A percentile compares a stretch with the other conserved stretches of the same genome.
Conservation (phyloP, 192 early-diverging fungal genomes). For the Obelidium mucronatum region DNA sequence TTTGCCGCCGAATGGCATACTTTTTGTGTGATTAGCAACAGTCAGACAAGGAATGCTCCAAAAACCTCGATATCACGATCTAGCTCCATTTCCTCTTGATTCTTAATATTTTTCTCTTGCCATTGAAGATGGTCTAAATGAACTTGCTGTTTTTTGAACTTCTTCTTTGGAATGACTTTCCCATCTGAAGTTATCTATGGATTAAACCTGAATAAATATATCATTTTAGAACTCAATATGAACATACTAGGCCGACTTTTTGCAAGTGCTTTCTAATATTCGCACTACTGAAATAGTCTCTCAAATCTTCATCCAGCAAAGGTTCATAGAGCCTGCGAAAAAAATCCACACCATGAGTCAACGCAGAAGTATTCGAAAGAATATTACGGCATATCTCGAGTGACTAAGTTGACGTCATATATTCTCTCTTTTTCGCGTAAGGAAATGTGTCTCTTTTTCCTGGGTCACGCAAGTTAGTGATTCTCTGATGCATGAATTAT, state of each 20-base stretch:
- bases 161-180: slow-evolving; percentile 50
- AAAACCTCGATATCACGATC: slow-evolving; percentile 62
- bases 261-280: slow-evolving; percentile 55
- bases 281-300: slow-evolving; percentile 63
- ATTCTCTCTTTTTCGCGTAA: slow-evolving; percentile 52
- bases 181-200: slow-evolving; percentile 56
- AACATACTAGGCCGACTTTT: slow-evolving; percentile 57
- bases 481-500: no score
- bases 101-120: slow-evolving; percentile 42
- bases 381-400: slow-evolving; percentile 55
- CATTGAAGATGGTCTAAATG: slow-evolving; percentile 51
- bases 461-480: no score
- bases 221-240: background rate
- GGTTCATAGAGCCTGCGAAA: slow-evolving; percentile 55
- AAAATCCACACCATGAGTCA: background rate
- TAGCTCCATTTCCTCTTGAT: slow-evolving; percentile 52
- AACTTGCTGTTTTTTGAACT: slow-evolving; percentile 63
- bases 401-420: slow-evolving; percentile 64
- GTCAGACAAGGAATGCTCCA: background rate
- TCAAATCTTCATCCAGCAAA: slow-evolving; percentile 58
- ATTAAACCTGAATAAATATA: no score
- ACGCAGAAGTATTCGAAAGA: background rate
- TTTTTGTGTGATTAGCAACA: background rate
- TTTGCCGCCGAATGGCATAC: slow-evolving; percentile 36
- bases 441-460: no score